Conservation (phyloP, 202 grass and related monocot species). For the Carex sylvatica region DNA sequence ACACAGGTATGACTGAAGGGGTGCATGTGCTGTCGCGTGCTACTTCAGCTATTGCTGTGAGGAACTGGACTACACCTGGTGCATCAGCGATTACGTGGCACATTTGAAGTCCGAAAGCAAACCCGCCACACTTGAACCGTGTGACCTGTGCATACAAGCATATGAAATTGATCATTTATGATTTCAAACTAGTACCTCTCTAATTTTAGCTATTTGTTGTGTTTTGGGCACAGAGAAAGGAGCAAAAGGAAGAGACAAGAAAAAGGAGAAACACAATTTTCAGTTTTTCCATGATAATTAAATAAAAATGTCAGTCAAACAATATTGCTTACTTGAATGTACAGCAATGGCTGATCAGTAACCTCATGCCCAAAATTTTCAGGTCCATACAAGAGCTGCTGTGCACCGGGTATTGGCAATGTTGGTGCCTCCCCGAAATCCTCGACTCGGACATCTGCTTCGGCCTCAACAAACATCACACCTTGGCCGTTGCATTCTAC, state of each 20-base stretch:
- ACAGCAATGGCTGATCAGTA: conserved; percentile 42
- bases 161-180: background rate
- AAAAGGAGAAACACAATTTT: background rate
- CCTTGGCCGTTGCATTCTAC: conserved; percentile 77
- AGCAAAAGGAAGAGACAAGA: background rate
- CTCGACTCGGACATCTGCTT: conserved; percentile 45
- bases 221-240: background rate
- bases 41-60: conserved; percentile 1
- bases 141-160: conserved; percentile 22
- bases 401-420: conserved; percentile 50
- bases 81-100: conserved; percentile 22
- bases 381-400: conserved; percentile 44
- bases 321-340: conserved; percentile 49
- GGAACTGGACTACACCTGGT: conserved; percentile 17
- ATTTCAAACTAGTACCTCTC: background rate
- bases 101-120: conserved; percentile 23
- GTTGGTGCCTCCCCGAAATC: conserved; percentile 47
- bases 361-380: conserved; percentile 27
- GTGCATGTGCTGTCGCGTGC: background rate
- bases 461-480: conserved; percentile 59
- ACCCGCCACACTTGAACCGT: background rate
- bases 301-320: background rate
- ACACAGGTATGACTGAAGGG: conserved; percentile 5
- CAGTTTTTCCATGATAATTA: background rate
- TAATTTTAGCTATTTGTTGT: background rate